Conservation (phyloP, 1,284 basidiomycete species). For the Mycena sp. region DNA sequence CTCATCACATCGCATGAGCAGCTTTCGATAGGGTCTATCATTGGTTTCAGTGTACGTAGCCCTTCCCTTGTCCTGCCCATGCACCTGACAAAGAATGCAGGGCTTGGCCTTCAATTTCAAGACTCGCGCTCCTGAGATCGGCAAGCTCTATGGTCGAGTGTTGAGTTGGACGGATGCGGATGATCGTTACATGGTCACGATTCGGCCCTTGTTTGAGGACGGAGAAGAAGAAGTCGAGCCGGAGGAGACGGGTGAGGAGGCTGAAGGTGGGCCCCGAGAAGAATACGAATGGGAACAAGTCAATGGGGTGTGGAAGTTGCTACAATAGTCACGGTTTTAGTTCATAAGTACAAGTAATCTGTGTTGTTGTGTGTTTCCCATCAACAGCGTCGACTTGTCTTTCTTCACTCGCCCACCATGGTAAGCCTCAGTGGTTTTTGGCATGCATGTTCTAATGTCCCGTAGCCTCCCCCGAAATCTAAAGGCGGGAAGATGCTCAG, state of each 20-base stretch:
- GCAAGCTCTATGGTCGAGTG: conserved; percentile 23
- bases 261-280: too few relatives aligned
- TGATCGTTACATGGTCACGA: not conserved
- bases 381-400: conserved; percentile 3
- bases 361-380: conserved; percentile 11
- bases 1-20: conserved; percentile 18
- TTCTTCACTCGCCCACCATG: conserved; percentile 61
- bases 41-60: conserved; percentile 26
- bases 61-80: too few relatives aligned
- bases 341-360: too few relatives aligned
- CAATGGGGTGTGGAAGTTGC: conserved; percentile 21
- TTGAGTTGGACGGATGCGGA: conserved; percentile 17
- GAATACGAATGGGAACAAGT: conserved; percentile 17
- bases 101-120: conserved; percentile 17
- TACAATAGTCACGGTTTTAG: conserved; percentile 3
- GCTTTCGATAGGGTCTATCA: conserved; percentile 11
- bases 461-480: conserved; percentile 89
- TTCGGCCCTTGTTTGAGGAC: conserved; percentile 6
- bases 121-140: conserved; percentile 16
- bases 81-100: conserved; percentile 1
- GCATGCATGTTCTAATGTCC: conserved; percentile 5
- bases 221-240: conserved; percentile 6
- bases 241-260: not conserved
- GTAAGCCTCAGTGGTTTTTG: conserved; percentile 48
- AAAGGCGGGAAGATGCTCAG: conserved; percentile 98